phyloP scores from a whole-genome alignment of 148 eudicot species.

The Amaranthus hypochondriacus region DNA sequence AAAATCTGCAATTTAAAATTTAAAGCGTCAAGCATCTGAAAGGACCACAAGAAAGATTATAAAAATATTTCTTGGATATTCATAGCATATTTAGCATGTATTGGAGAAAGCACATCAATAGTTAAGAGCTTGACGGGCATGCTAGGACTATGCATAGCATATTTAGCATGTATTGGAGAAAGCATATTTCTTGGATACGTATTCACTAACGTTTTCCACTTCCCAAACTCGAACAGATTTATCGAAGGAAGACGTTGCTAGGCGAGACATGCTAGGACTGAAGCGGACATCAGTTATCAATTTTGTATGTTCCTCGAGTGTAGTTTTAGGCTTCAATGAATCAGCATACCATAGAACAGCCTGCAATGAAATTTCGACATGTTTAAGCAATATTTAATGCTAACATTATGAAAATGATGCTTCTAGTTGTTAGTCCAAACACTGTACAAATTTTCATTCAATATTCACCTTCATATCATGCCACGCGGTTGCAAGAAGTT shows the following conservation, averaged over 20 bases:
- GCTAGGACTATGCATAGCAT: background rate
- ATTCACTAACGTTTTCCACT: slow-evolving; percentile 65
- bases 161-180: background rate
- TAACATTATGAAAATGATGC: background rate
- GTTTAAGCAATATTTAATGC: background rate
- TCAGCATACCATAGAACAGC: slow-evolving; percentile 81
- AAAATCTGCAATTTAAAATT: background rate
- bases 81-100: background rate
- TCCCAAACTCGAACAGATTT: slow-evolving; percentile 94
- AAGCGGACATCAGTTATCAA: slow-evolving; percentile 89
- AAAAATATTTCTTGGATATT: background rate
- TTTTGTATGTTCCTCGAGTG: slow-evolving; percentile 76
- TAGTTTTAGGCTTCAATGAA: slow-evolving; percentile 62
- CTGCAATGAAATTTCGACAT: slow-evolving; percentile 37
- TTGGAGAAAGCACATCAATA: background rate
- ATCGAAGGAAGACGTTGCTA: slow-evolving; percentile 91
- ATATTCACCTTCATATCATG: slow-evolving; percentile 74
- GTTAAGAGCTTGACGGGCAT: background rate
- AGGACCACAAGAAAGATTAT: background rate
- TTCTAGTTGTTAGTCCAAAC: background rate
- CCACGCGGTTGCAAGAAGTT: slow-evolving; percentile 89
- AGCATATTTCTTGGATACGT: background rate
- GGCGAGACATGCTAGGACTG: slow-evolving; percentile 80
- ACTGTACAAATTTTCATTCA: background rate
- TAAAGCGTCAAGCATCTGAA: background rate